These are phyloP conservation scores for Incumbomyces lentus DNA, from an alignment of 2,329 filamentous ascomycete species.

Conservation along the genomic window DNA sequence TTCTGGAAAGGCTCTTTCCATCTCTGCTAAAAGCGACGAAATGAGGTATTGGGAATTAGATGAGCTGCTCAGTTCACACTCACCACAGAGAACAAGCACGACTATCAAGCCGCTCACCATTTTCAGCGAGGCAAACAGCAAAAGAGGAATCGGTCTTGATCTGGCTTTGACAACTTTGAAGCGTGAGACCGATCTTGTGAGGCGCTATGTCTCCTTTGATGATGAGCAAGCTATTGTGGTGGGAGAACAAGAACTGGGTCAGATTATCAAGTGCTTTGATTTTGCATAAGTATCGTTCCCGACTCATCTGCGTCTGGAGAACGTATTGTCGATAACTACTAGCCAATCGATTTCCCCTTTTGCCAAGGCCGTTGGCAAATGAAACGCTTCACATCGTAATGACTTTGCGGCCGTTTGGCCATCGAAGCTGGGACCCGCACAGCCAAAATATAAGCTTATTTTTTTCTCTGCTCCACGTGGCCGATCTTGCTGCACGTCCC, in stretches of 20 bases:
- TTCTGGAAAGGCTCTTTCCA: constrained; percentile 79
- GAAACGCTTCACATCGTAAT: not conserved
- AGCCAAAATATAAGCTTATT: constrained; percentile 6
- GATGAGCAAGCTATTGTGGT: constrained; percentile 85
- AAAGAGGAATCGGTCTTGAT: constrained; percentile 23
- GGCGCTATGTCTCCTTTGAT: constrained; percentile 73
- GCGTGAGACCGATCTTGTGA: constrained; percentile 34
- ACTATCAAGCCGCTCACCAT: constrained; percentile 31
- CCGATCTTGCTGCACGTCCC: not conserved
- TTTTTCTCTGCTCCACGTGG: constrained; percentile 1
- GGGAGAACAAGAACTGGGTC: constrained; percentile 57
- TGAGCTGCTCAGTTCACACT: constrained; percentile 31
- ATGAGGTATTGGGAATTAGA: constrained; percentile 85
- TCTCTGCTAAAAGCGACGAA: constrained; percentile 68
- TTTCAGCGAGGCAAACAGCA: constrained; percentile 17
- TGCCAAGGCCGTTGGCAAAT: constrained; percentile 12
- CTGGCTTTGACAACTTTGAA: constrained; percentile 28
- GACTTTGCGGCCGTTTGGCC: not conserved
- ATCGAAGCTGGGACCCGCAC: not conserved
- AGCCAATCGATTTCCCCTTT: too few species aligned
- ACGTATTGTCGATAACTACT: too few species aligned
- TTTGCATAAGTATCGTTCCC: constrained; percentile 50
- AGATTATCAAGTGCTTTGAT: constrained; percentile 74
- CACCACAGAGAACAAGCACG: constrained; percentile 43
- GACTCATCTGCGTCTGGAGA: too few species aligned